phyloP scores from a whole-genome alignment of 768 basidiomycete species.

The Xanthoconium purpureum region DNA sequence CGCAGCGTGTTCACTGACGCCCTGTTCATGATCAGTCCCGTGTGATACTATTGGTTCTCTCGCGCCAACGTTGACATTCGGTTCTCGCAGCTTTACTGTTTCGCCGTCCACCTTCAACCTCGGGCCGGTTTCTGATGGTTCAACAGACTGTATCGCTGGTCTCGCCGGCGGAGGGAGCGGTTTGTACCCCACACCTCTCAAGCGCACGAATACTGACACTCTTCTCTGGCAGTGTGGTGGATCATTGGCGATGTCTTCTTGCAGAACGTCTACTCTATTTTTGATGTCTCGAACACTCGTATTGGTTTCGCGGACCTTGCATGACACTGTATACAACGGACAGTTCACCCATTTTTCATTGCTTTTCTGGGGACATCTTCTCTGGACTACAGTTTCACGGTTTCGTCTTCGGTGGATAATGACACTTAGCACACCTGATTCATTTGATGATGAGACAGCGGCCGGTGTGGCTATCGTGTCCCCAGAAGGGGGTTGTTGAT shows the following conservation, averaged over 20 bases:
- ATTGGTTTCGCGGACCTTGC: slow-evolving; percentile 42
- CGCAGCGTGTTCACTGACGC: neutral
- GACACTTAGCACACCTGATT: neutral
- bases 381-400: slow-evolving; percentile 1
- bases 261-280: slow-evolving; percentile 32
- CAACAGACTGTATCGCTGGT: slow-evolving; percentile 37
- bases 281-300: slow-evolving; percentile 32
- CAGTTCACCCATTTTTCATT: neutral
- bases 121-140: slow-evolving; percentile 33
- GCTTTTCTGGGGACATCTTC: neutral
- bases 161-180: slow-evolving; percentile 32
- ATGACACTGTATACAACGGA: slow-evolving; percentile 2
- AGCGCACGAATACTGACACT: neutral
- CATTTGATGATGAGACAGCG: no score
- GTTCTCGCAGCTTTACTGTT: slow-evolving; percentile 37
- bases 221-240: slow-evolving; percentile 25
- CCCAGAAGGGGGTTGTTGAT: no score
- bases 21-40: slow-evolving; percentile 23
- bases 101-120: slow-evolving; percentile 40
- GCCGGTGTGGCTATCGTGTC: no score
- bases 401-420: slow-evolving; percentile 1
- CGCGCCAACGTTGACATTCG: slow-evolving; percentile 37
- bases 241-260: slow-evolving; percentile 36
- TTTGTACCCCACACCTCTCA: neutral
- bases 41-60: slow-evolving; percentile 29